Conservation (phyloP, 192 early-diverging fungal genomes). For the Entophlyctis helioformis region DNA sequence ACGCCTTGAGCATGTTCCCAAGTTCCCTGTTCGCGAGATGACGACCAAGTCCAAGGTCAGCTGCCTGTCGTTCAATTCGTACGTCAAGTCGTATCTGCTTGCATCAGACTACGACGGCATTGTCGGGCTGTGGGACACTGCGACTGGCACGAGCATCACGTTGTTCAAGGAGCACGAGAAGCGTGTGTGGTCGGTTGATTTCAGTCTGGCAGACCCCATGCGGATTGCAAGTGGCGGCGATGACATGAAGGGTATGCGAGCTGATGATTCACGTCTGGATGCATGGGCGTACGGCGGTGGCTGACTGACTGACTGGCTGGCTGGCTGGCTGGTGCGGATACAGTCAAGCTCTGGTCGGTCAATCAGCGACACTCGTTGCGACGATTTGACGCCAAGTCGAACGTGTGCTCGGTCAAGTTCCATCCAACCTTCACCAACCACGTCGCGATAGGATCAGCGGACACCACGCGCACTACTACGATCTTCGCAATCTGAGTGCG, state of each 20-base stretch:
- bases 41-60: conserved; percentile 78
- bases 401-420: conserved; percentile 90
- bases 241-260: conserved; percentile 63
- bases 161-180: conserved; percentile 84
- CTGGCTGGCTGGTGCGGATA: no score
- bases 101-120: conserved; percentile 89
- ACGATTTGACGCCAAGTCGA: conserved; percentile 75
- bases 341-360: conserved; percentile 84
- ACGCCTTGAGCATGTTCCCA: conserved; percentile 28
- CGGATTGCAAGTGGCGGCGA: conserved; percentile 82
- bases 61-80: conserved; percentile 82
- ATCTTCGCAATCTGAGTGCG: conserved; percentile 58
- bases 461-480: conserved; percentile 86
- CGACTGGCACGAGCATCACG: conserved; percentile 45
- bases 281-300: no score
- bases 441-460: conserved; percentile 77
- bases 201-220: conserved; percentile 61
- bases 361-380: conserved; percentile 56
- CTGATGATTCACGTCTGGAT: neutral
- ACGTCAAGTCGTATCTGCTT: conserved; percentile 73
- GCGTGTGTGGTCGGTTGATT: conserved; percentile 88
- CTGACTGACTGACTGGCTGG: no score
- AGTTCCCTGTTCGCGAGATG: conserved; percentile 75
- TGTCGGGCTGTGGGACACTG: conserved; percentile 79
- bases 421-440: conserved; percentile 63